phyloP scores from a whole-genome alignment of 345 rosid genomes.

The Hirschfeldia incana region DNA sequence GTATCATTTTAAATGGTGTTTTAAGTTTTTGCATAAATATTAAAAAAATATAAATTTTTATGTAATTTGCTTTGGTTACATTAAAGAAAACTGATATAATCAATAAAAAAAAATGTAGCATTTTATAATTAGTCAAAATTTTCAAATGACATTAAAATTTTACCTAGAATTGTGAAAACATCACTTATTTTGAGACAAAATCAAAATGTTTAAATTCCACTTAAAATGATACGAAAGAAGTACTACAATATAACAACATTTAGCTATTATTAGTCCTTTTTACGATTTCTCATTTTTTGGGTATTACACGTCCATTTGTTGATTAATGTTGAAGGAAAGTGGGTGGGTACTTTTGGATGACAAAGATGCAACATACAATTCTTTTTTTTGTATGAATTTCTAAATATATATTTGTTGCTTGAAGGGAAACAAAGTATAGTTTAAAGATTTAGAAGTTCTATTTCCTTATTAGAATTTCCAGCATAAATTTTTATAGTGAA shows the following conservation, averaged over 20 bases:
- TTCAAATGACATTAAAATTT: too few species aligned
- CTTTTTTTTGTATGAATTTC: constrained; percentile 1
- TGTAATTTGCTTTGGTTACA: too few species aligned
- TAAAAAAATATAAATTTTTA: too few species aligned
- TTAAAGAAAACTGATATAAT: too few species aligned
- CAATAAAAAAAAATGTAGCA: too few species aligned
- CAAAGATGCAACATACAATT: constrained; percentile 19
- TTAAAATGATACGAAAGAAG: too few species aligned
- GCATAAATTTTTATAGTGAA: background rate
- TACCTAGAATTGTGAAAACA: too few species aligned
- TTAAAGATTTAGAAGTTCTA: constrained; percentile 15
- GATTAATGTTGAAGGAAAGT: constrained; percentile 30
- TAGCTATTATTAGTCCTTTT: background rate
- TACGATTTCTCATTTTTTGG: background rate
- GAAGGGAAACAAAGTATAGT: constrained; percentile 22
- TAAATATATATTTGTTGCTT: constrained; percentile 24
- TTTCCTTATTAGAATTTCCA: background rate
- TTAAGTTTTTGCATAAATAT: too few species aligned
- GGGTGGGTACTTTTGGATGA: constrained; percentile 24
- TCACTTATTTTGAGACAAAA: too few species aligned
- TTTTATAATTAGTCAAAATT: too few species aligned
- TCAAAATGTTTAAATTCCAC: too few species aligned
- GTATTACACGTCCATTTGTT: background rate
- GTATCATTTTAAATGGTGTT: too few species aligned
- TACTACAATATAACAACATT: background rate